These are phyloP conservation scores for Astrocystis sublimbata DNA, from an alignment of 495 filamentous ascomycete genomes.

Conservation along the genomic window DNA sequence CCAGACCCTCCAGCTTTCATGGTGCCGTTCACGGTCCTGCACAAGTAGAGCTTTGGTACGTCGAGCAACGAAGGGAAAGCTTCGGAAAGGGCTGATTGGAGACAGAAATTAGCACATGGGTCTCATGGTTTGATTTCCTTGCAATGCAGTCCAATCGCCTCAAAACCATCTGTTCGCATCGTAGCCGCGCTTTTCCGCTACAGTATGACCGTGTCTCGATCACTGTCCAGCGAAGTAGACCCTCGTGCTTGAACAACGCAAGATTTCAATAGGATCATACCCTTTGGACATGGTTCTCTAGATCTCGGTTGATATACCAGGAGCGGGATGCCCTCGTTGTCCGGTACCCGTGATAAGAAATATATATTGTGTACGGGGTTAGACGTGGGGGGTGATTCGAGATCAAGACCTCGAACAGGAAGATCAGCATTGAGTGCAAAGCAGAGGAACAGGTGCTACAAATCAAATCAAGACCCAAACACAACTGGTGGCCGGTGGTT, in stretches of 20 bases:
- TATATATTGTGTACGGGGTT: no score
- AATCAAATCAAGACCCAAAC: constrained; percentile 13
- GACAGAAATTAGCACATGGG: background rate
- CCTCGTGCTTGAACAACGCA: background rate
- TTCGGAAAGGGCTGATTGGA: background rate
- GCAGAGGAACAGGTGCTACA: background rate
- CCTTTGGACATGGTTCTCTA: background rate
- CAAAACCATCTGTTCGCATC: background rate
- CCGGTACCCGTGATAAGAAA: background rate
- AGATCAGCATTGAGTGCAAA: constrained; percentile 1
- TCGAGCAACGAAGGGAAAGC: background rate
- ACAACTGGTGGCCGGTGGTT: constrained; percentile 6
- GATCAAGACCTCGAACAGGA: background rate
- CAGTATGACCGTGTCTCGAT: background rate
- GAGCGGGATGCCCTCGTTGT: background rate
- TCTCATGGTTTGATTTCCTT: constrained; percentile 5
- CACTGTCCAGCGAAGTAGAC: background rate
- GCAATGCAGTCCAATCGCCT: background rate
- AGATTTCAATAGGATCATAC: no score
- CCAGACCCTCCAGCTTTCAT: background rate
- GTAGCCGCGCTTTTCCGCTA: background rate
- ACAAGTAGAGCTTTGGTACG: background rate
- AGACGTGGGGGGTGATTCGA: background rate
- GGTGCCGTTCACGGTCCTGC: background rate
- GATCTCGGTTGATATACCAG: background rate